Evolutionary conservation across 2,329 filamentous ascomycete genomes (phyloP).

Genomic region (Ophiocordyceps robertsii): DNA sequence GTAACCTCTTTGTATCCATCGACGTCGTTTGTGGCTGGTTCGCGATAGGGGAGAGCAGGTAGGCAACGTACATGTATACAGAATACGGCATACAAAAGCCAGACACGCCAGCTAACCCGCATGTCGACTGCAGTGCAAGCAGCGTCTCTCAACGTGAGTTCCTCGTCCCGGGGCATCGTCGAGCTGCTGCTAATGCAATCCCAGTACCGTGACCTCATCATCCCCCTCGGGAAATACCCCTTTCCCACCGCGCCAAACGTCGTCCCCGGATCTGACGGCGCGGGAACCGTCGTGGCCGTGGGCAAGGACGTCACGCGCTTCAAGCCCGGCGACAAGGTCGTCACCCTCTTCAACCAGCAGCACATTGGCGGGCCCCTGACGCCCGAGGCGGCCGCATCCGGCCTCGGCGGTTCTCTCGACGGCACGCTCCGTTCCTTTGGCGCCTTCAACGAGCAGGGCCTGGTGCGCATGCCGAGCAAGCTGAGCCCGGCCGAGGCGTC

Average conservation of each 20-base stretch:
- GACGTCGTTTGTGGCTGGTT: too few relatives aligned
- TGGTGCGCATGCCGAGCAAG: constrained; percentile 48
- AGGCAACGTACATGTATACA: too few relatives aligned
- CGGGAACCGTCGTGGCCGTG: constrained; percentile 38
- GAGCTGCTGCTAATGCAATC: too few relatives aligned
- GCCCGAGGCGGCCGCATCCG: constrained; percentile 26
- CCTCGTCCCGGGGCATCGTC: too few relatives aligned
- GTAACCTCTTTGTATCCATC: constrained; percentile 5
- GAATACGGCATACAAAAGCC: too few relatives aligned
- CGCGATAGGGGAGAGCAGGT: too few relatives aligned
- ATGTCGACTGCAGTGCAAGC: constrained; percentile 23
- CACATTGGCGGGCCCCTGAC: constrained; percentile 33
- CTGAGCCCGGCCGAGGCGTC: constrained; percentile 39
- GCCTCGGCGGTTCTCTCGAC: constrained; percentile 54
- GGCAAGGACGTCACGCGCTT: constrained; percentile 34
- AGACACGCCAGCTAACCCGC: constrained; percentile 2
- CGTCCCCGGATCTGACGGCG: constrained; percentile 37
- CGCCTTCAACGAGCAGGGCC: constrained; percentile 52
- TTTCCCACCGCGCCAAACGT: constrained; percentile 23
- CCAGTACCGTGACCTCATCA: constrained; percentile 38
- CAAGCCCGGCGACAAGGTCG: constrained; percentile 38
- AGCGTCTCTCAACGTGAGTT: constrained; percentile 33
- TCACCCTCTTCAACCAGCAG: constrained; percentile 48
- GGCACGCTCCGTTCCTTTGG: constrained; percentile 56
- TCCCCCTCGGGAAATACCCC: constrained; percentile 26